These are phyloP conservation scores for Lactarius quietus DNA, from an alignment of 768 basidiomycete genomes.

Conservation along the genomic window DNA sequence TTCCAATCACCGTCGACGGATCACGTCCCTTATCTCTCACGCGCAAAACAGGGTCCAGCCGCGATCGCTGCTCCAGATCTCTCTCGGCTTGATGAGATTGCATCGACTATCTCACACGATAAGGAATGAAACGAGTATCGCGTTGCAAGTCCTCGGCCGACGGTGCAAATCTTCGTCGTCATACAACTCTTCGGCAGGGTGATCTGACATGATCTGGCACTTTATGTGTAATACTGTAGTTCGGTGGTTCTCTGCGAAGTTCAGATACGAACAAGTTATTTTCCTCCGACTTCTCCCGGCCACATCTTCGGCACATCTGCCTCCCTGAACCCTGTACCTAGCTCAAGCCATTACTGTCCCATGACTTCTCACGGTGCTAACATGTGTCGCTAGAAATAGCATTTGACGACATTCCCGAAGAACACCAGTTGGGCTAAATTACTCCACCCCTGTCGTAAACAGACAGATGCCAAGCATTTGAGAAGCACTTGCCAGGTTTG, in stretches of 20 bases:
- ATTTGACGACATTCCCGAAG: background rate
- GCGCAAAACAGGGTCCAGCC: background rate
- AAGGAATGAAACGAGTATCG: background rate
- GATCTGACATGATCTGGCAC: background rate
- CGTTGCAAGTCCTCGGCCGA: background rate
- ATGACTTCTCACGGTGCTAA: background rate
- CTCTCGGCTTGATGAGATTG: no score
- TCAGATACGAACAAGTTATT: background rate
- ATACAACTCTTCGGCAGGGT: background rate
- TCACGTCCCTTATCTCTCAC: constrained; percentile 1
- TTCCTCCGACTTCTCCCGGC: background rate
- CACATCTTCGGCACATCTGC: background rate
- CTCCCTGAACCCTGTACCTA: background rate
- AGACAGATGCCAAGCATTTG: background rate
- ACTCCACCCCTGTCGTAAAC: background rate
- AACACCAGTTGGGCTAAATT: background rate
- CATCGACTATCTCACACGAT: background rate
- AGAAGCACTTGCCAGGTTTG: background rate
- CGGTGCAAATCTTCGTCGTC: background rate
- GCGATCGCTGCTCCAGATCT: background rate
- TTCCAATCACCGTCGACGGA: constrained; percentile 14
- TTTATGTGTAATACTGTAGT: background rate
- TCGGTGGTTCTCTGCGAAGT: background rate
- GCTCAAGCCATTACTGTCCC: background rate
- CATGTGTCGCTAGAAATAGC: background rate